Base-by-base conservation (phyloP, 352 stramenopile genomes). In the Pythium brachiatum region DNA sequence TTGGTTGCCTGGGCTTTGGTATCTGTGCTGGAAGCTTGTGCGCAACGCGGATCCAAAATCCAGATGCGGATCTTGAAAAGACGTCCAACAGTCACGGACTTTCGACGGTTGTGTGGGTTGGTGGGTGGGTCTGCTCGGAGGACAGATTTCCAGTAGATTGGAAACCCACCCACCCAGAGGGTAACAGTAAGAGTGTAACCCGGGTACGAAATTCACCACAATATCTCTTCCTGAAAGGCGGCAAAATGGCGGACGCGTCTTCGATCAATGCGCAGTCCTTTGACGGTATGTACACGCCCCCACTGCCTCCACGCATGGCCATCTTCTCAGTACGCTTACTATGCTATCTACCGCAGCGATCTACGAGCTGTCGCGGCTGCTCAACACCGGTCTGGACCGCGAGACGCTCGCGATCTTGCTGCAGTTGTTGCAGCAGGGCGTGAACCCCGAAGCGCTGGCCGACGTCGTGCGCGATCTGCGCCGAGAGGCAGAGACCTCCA, bases 391-490 rank as follows among this genome's bases (percentile, higher is more conserved):
- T 0, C 72, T 97, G 34, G 89, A 97, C 63, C 84, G 83, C 46
- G 86, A 97, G 68, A 96, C 88, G 26, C 73, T 97, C 43, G 76
- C 74, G 57, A 94, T 96, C 64, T 73, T 97, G 60, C 82, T 97
- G 66, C 76, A 85, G 48, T 76, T 97, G 23, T 76, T 95, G 52
- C 83, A 97, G 66, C 92, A 90, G 55, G 90, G 90, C 59, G 89
- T 96, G 25, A 95, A 97, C 72, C 90, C 90, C 0, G 90, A 97
- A 58, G 88, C 88, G 26, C 72, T 97, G 8, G 90, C 90, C 23
- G 73, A 78, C 29, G 88, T 96, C 16, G 88, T 97, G n/a, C 92
- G 93, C 72, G 89, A 97, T 23, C 74, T 97, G n/a, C 79, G 86
- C 0, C 84, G 78, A 53, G 81, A 91, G n/a, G 78, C 83, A 38